Evolutionary conservation across 225 moss, liverwort and hornwort species (phyloP).

Genomic region (Takakia lepidozioides): DNA sequence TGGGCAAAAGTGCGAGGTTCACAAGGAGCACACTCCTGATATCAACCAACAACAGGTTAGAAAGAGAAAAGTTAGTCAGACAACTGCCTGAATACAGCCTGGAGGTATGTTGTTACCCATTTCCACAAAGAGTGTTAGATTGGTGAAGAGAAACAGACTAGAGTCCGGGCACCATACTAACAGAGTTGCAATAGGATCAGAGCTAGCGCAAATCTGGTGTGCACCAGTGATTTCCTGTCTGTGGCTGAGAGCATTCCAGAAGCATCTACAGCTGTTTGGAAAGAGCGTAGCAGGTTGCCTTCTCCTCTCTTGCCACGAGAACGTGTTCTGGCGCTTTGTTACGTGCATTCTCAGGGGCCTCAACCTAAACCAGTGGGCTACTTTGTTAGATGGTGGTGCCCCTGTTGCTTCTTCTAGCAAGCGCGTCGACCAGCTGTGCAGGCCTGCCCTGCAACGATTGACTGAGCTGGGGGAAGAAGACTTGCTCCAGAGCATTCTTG

Average conservation of each 20-base stretch:
- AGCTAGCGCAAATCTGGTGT: constrained; percentile 22
- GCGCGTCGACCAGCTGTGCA: constrained; percentile 4
- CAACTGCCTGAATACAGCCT: no score
- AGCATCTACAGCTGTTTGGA: constrained; percentile 12
- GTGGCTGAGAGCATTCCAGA: constrained; percentile 16
- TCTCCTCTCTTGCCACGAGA: constrained; percentile 12
- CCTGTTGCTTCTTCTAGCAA: constrained; percentile 13
- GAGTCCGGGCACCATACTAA: constrained; percentile 7
- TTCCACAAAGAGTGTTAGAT: no score
- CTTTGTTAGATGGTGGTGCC: constrained; percentile 24
- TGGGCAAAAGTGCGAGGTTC: no score
- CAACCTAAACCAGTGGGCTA: constrained; percentile 21
- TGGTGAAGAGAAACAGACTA: no score
- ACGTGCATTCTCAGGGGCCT: constrained; percentile 10
- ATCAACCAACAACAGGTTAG: no score
- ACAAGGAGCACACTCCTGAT: no score
- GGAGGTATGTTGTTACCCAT: no score
- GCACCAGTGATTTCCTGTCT: constrained; percentile 16
- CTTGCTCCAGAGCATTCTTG: constrained; percentile 35
- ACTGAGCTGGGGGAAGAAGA: constrained; percentile 35
- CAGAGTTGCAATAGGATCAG: constrained; percentile 15
- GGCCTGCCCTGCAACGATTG: constrained; percentile 23
- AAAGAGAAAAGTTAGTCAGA: no score
- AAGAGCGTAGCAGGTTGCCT: constrained; percentile 11
- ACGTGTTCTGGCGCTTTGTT: constrained; percentile 16